Conservation (phyloP, 2,329 filamentous ascomycete genomes). For the Fusarium chaquense region DNA sequence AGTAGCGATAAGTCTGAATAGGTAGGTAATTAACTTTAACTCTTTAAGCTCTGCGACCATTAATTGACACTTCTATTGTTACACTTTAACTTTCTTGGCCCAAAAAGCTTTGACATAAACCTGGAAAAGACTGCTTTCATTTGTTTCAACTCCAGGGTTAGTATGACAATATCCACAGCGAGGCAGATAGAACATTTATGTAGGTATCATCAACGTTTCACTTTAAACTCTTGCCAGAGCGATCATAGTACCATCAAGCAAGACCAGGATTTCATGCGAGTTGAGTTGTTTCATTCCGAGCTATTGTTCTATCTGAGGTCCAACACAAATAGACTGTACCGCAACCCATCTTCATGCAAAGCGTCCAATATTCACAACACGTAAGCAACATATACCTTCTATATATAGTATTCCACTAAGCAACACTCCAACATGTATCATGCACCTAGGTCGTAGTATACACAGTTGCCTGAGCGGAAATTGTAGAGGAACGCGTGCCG, state of each 20-base stretch:
- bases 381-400: not conserved
- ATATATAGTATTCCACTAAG: not conserved
- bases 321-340: not conserved
- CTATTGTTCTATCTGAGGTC: not conserved
- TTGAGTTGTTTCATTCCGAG: slow-evolving; percentile 21
- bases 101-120: not conserved
- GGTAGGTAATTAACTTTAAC: not conserved
- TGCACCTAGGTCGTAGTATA: slow-evolving; percentile 84
- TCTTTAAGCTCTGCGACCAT: not conserved
- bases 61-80: not conserved
- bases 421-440: slow-evolving; percentile 19
- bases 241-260: not conserved
- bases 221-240: not conserved
- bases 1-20: not conserved
- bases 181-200: not conserved
- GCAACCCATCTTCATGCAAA: slow-evolving; percentile 8
- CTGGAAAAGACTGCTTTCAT: not conserved
- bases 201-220: slow-evolving; percentile 23
- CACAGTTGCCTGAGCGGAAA: slow-evolving; percentile 83
- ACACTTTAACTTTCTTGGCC: not conserved
- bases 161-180: not conserved
- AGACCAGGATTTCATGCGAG: not conserved
- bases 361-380: slow-evolving; percentile 1
- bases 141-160: not conserved
- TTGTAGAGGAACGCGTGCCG: slow-evolving; percentile 91